Evolutionary conservation across 495 filamentous ascomycete genomes (phyloP), one percentile per base, ranked within the genome.

Genomic region (Penicillium canescens): DNA sequence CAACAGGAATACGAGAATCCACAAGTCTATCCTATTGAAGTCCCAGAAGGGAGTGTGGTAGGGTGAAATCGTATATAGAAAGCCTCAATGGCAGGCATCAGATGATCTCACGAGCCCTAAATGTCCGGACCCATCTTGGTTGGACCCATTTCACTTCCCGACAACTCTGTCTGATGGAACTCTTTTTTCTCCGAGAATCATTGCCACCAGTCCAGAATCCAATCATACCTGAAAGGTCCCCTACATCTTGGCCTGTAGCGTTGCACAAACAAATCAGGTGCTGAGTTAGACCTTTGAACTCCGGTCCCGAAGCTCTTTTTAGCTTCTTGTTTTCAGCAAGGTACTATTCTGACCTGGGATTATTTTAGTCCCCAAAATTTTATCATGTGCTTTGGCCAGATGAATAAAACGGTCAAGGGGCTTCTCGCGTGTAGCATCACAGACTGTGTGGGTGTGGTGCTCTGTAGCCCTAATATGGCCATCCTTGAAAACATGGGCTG

Each of bases 261-360:
- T 66, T 37, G 46, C 45, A 66, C 60, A 52, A 56, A 56, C 52
- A 50, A 40, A 58, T 66, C 60, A 63, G 63, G 63, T 61, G 63
- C 57, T 46, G 54, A 63, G 46, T 52, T 52, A 57, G 53, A 42
- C 20, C 38, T 42, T 35, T 41, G 28, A 36, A 39, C 48, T 28
- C 18, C 3, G 7, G 38, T 26, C 3, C 11, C 28, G 28, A 31
- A 31, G 23, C 16, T 28, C n/a, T 36, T n/a, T 35, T n/a, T 34
- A 31, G 13, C n/a, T 2, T 6, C 14, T 11, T 12, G 35, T 23
- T 31, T 20, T 11, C 6, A 33, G 5, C 21, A 8, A 4, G 7
- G 38, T 20, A n/a, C 8, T 39, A 40, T 26, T 33, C 6, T 34
- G 16, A 18, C 21, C 13, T 36, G n/a, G 38, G 12, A 21, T 18